phyloP scores from a whole-genome alignment of 306 rosid species.

The Gillenia trifoliata region DNA sequence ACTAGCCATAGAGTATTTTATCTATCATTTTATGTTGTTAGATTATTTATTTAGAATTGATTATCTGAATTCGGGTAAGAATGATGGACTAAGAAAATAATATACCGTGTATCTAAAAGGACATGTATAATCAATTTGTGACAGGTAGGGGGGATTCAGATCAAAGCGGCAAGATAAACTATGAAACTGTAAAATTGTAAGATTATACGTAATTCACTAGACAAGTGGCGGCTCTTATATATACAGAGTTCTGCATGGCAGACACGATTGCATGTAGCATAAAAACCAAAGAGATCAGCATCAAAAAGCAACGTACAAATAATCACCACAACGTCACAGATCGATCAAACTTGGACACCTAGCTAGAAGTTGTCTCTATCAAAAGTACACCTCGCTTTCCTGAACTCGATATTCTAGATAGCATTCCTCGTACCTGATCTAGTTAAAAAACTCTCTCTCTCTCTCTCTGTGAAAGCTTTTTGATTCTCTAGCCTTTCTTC shows the following conservation, averaged over 20 bases:
- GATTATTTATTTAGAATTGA: neutral
- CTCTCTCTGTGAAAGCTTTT: too few relatives aligned
- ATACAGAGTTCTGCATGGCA: neutral
- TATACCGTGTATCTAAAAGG: too few relatives aligned
- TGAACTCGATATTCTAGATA: neutral
- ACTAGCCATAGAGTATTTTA: neutral
- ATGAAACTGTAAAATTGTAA: too few relatives aligned
- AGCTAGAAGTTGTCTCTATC: neutral
- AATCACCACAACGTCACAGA: neutral
- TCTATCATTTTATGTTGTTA: neutral
- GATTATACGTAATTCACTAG: neutral
- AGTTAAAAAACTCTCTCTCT: neutral
- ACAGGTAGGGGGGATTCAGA: neutral
- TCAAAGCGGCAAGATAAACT: too few relatives aligned
- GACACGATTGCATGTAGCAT: neutral
- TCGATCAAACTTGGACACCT: too few relatives aligned
- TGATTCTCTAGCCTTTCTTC: too few relatives aligned
- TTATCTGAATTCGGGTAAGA: neutral
- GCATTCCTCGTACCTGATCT: neutral
- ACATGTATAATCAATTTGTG: neutral
- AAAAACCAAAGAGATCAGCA: neutral
- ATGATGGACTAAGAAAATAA: neutral
- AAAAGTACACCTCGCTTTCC: neutral
- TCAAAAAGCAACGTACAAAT: too few relatives aligned
- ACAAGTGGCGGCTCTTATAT: neutral